Evolutionary conservation across 805 yeast genomes (phyloP), one percentile per base, ranked within the genome.

Genomic region (Deakozyma indianensis): DNA sequence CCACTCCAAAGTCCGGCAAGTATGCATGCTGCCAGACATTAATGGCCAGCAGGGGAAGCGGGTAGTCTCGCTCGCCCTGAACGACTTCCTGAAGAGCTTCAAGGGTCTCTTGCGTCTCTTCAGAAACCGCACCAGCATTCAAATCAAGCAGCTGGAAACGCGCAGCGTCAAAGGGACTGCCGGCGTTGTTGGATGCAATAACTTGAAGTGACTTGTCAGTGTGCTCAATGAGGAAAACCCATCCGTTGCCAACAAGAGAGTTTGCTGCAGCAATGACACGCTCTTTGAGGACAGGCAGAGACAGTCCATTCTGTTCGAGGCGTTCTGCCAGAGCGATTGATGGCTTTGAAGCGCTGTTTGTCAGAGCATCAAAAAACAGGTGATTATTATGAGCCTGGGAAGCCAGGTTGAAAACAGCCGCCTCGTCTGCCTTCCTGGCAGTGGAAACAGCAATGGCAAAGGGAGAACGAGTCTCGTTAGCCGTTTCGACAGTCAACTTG

Each of bases 321-420:
- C 82, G 74, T 41, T 48, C 42, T 41, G 25, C 45, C 35, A 56
- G 53, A 21, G 47, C 52, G 35, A 55, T 49, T 22, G 53, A 47
- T 22, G 56, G 53, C 38, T 32, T 53, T 7, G 48, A 15, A 21
- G 44, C 60, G 52, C 11, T 64, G 2, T 55, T 45, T 4, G 53
- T 48, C 43, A 80, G 65, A 56, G 82, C 83, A 60, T 81, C 77
- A 45, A 87, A 78, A 56, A 83, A 86, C 43, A 92, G 71, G 64
- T 90, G 98, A 67, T 92, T 92, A 65, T 87, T 88, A 66, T 83
- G 90, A 2, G 87, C 79, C 60, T 83, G 94, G 3, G 95, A 83
- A 2, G 97, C 96, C 57, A 73, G 76, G 64, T 88, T 92, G 70
- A 80, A 88, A n/a, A 75, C 63, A 46, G 75, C 74, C 27, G 87